Base-by-base conservation (phyloP, 148 eudicot species). In the Rhododendron ferrugineum region DNA sequence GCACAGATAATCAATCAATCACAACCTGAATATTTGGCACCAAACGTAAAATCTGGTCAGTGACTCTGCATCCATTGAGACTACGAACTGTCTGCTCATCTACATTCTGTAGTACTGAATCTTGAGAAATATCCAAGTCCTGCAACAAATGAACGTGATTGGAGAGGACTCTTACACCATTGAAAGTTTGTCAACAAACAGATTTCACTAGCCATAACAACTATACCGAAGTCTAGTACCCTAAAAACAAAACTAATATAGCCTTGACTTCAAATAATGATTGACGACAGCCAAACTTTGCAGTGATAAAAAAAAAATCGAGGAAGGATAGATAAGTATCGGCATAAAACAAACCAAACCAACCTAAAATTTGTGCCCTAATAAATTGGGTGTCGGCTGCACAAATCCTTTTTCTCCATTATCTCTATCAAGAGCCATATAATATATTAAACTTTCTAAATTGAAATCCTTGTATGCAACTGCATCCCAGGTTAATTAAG, bases 1-100 rank as follows among this genome's bases (percentile, higher is more conserved):
- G 32, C 73, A 66, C 32, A 66, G 34, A 66, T n/a, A 28, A 66
- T 66, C 32, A 66, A 66, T 66, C 32, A 26, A 73, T 40, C 44
- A 40, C 44, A 84, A 94, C 98, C 95, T 93, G 92, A 78, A 94
- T 94, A 87, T 94, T 94, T 82, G 97, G 98, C 81, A 94, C 97
- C 90, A 95, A 89, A 20, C 95, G 92, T 86, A 94, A 87, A 75
- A 95, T 93, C 87, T 94, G 97, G 87, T 94, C 97, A 3, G 97
- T 95, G 84, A 94, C 97, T 92, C 98, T 92, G 85, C 98, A 94
- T 40, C 98, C 98, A 92, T 95, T 94, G 60, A 95, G 97, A 92
- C 98, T 95, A 32, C 97, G 96, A 86, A 95, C 97, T 64, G 98
- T 93, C 87, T 91, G 95, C 80, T 93, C 98, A 85, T 95, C 98